Base-by-base conservation (phyloP, 75 land plant species). In the Pinus taeda region DNA sequence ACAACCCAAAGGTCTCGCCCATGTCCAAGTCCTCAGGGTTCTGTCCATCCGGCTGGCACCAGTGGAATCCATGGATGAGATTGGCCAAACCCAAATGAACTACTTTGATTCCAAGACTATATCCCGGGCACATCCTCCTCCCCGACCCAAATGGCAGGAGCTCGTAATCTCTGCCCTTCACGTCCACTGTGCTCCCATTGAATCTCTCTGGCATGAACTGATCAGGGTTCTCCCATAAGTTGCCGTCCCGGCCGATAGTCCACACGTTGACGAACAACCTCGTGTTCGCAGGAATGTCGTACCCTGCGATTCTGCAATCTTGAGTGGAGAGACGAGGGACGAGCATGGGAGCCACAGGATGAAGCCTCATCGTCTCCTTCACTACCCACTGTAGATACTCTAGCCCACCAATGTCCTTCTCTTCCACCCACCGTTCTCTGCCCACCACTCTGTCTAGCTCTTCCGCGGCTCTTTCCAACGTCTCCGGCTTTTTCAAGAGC, bases 291-390 rank as follows among this genome's bases (percentile, higher is more conserved):
- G 71, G 80, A 59, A 80, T 60, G 24, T 61, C 13, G 57, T 78
- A 80, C 7, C 81, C 81, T 11, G 21, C 58, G 0, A 80, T 62
- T 1, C 8, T 22, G 33, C 63, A 76, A 15, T 39, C 71, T 26
- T 80, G 81, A 9, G 57, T 76, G 57, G 81, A 80, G 12, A 82
- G 57, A 62, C 85, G 83, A 0, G 92, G 95, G 0, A 82, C 81
- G 22, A 92, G 81, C 80, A 90, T 58, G 24, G 90, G 93, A 6
- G 81, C 90, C 56, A 82, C 87, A 0, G 95, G 90, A 80, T 90
- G 95, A 22, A 90, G 59, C 18, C 95, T 55, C 87, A 92, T 86
- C 30, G 91, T 86, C 73, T 89, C 91, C 59, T 86, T 89, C 57
- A 86, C 67, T 15, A 89, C 82, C 6, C 83, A 80, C 5, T 82